Base-by-base conservation (phyloP, 805 yeast species). In the Teunomyces stri region DNA sequence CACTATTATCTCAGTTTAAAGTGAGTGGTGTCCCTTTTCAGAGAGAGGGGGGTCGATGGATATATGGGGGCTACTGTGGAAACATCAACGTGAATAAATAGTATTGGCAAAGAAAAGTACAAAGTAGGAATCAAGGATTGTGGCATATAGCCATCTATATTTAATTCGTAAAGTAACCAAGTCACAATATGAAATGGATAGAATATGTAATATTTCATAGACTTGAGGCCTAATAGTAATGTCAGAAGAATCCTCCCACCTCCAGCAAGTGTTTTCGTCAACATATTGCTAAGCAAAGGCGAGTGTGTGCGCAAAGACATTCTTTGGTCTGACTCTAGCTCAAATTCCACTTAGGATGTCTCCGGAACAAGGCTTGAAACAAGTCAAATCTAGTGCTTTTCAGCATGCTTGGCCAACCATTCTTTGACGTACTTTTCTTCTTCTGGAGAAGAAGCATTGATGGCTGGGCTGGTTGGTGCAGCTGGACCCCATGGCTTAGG, bases 371-470 rank as follows among this genome's bases (percentile, higher is more conserved):
- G 29, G 16, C 7, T 10, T 37, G 16, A 22, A 22, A 21, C 40
- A n/a, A 21, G 40, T 22, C 36, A 15, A 42, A 25, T 36, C 38
- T 52, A 54, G 46, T 54, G 57, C 55, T 54, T 54, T 51, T 65
- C 71, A 42, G 66, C 64, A 68, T 77, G 58, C 70, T 73, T 70
- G 82, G 75, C 77, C 81, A 90, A 60, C 83, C 87, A 66, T 72
- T 76, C 69, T 61, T 68, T 63, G 61, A 91, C 85, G 75, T 87
- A 91, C 68, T 85, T 83, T 69, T 88, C 96, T 75, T 91, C 97
- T 62, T 89, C 97, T 57, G 89, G 82, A 43, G 90, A 80, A 47
- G 82, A 69, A 54, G 96, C 96, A 54, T 81, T 80, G 67, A 89
- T 79, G 35, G 83, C 74, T 40, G 94, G 90, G 58, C 73, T 76